phyloP scores from a whole-genome alignment of 2,329 filamentous ascomycete genomes.

The Scedosporium aurantiacum region DNA sequence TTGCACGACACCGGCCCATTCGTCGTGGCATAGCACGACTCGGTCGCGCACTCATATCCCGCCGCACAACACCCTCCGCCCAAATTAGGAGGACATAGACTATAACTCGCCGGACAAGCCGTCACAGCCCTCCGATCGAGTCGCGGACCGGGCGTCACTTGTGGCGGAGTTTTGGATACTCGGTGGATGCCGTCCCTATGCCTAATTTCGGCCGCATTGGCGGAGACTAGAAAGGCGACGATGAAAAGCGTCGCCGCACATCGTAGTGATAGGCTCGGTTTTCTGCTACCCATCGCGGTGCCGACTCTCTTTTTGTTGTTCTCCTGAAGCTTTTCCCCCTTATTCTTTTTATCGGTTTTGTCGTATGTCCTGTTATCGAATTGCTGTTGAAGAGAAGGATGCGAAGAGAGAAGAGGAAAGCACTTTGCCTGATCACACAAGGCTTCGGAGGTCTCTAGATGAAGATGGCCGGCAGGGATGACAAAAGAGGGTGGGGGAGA shows the following conservation, averaged over 20 bases:
- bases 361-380: too few relatives aligned
- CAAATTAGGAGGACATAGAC: slow-evolving; percentile 26
- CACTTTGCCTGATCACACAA: too few relatives aligned
- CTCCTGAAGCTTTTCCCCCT: too few relatives aligned
- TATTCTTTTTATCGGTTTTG: too few relatives aligned
- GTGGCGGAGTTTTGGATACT: not conserved
- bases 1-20: slow-evolving; percentile 29
- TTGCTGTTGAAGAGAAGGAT: too few relatives aligned
- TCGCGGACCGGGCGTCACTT: slow-evolving; percentile 1
- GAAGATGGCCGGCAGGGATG: too few relatives aligned
- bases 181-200: slow-evolving; percentile 2
- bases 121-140: not conserved
- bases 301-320: too few relatives aligned
- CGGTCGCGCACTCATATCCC: slow-evolving; percentile 34
- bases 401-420: too few relatives aligned
- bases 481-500: not conserved
- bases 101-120: slow-evolving; percentile 4
- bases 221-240: not conserved
- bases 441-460: too few relatives aligned
- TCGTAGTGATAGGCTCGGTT: not conserved
- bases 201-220: slow-evolving; percentile 4
- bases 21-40: slow-evolving; percentile 36
- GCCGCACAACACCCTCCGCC: slow-evolving; percentile 37
- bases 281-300: too few relatives aligned
- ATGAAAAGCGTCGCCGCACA: not conserved